Base-by-base conservation (phyloP, 2,329 filamentous ascomycete species). In the Magnaporthiopsis rhizophila region DNA sequence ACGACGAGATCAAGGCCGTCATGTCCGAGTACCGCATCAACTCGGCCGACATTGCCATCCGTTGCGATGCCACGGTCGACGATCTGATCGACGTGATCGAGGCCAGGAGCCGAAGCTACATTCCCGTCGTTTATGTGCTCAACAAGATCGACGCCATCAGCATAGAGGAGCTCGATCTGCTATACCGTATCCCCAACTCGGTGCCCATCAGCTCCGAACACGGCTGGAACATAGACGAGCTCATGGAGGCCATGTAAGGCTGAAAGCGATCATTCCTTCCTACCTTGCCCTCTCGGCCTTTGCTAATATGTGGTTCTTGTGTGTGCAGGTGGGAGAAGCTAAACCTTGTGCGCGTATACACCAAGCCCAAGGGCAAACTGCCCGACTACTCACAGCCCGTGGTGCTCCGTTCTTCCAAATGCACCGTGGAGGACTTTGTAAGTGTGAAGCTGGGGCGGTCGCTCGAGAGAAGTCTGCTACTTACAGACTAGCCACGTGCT, bases 101-200 rank as follows among this genome's bases (percentile, higher is more conserved):
- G 77, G 94, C 94, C 60, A 97, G 91, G 82, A 92, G 89, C 74
- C 86, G 95, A 77, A 92, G 91, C 75, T 99, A 99, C 76, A 98
- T 99, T 69, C 95, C 95, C n/a, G 95, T 98, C 68, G 91, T 99
- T 64, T 99, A 99, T 79, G 95, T 96, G 58, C 84, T 99, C 72
- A 99, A 99, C 85, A 99, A 99, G 82, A 99, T 99, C 70, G 95
- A 99, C 78, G 87, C 93, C 64, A 98, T 99, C 75, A 94, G 91
- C 62, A 98, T 99, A 70, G 94, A 99, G 78, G 95, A 99, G 78
- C 83, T 99, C 67, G 95, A 99, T 77, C 81, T 99, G 66, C 83
- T 99, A 34, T 98, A 99, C 79, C 89, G 94, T 58, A 99, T 99
- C 69, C 95, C 95, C 61, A 96, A 98, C 74, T 92, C 95, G 18